These are phyloP conservation scores for Verticillium zaregamsianum DNA, from an alignment of 2,329 filamentous ascomycete genomes.

Conservation along the genomic window DNA sequence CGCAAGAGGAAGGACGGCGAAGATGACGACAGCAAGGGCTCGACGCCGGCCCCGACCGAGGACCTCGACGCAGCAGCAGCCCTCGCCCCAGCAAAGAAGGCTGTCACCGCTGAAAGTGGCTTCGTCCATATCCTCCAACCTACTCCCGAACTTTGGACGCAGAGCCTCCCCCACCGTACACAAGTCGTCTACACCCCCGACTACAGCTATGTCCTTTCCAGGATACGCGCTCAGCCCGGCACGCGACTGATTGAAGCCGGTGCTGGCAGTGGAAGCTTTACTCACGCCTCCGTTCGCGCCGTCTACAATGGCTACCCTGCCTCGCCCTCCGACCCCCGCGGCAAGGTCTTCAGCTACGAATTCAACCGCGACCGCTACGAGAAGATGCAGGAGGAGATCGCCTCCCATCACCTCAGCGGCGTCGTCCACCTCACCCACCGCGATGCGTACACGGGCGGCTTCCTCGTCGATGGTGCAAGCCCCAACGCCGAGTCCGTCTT, in stretches of 20 bases:
- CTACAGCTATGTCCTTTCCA: constrained; percentile 78
- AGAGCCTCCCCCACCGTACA: constrained; percentile 73
- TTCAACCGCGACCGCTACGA: constrained; percentile 70
- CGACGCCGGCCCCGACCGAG: constrained; percentile 21
- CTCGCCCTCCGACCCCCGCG: constrained; percentile 39
- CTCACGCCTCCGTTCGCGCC: constrained; percentile 71
- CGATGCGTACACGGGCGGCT: constrained; percentile 74
- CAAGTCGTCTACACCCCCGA: constrained; percentile 86
- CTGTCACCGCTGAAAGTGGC: constrained; percentile 55
- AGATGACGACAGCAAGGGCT: constrained; percentile 35
- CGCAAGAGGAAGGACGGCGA: constrained; percentile 46
- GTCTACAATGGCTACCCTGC: constrained; percentile 69
- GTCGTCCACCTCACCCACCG: constrained; percentile 72
- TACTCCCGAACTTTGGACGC: constrained; percentile 79
- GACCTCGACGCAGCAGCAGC: constrained; percentile 26
- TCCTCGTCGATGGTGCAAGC: constrained; percentile 55
- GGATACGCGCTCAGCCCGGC: constrained; percentile 70
- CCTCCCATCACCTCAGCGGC: constrained; percentile 59
- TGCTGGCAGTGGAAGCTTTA: constrained; percentile 79
- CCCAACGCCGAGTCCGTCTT: constrained; percentile 70
- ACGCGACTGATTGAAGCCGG: constrained; percentile 74
- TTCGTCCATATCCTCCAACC: constrained; percentile 77
- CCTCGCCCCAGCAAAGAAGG: constrained; percentile 36
- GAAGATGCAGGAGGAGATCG: constrained; percentile 66
- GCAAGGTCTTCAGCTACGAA: constrained; percentile 79